Percentiles rank a stretch among this genome's conserved stretches.
Conservation (phyloP, 352 stramenopile species). For the Pythium phragmiticola region DNA sequence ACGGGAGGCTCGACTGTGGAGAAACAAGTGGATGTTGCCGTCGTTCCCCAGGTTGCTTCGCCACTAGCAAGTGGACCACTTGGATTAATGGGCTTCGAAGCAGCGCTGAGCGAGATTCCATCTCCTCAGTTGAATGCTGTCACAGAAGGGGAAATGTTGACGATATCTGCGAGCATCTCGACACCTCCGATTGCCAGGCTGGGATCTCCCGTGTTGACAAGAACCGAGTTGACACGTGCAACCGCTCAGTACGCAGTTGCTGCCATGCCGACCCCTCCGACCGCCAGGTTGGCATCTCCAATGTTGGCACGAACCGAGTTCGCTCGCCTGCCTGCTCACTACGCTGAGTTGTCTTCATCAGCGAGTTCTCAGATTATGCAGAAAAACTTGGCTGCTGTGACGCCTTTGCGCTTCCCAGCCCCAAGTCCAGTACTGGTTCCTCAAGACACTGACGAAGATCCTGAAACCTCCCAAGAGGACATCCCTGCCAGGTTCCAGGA, state of each 20-base stretch:
- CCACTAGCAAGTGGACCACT: not conserved
- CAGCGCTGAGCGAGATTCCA: not conserved
- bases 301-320: no score
- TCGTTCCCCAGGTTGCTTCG: not conserved
- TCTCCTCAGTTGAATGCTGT: not conserved
- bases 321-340: no score
- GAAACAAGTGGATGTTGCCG: not conserved
- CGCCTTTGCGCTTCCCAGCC: not conserved
- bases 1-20: not conserved
- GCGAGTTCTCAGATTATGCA: not conserved
- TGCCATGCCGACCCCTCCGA: not conserved
- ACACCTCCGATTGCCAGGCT: not conserved
- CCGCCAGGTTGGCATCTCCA: no score
- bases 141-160: not conserved
- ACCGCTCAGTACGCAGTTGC: not conserved
- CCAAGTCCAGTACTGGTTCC: not conserved
- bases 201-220: not conserved
- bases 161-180: not conserved
- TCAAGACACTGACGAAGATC: constrained; percentile 4
- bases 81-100: not conserved
- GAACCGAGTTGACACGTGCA: not conserved
- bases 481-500: not conserved
- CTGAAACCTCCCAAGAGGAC: not conserved
- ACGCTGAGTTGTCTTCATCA: not conserved
- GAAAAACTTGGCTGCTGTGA: not conserved